Base-by-base conservation (phyloP, 352 stramenopile species). In the Phytopythium ostracodes region DNA sequence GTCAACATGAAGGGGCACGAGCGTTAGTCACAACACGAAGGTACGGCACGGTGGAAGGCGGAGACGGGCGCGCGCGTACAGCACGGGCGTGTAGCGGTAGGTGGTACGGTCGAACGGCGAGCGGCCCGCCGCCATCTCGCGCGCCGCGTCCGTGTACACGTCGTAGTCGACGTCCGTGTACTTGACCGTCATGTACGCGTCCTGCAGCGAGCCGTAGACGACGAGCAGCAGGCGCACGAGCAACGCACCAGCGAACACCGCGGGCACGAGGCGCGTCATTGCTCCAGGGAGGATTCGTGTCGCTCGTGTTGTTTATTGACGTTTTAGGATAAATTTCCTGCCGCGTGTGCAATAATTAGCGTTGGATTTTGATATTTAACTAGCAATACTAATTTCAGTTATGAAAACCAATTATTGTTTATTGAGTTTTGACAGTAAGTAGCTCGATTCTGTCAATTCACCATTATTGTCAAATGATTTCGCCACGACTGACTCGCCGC, bases 151-250 rank as follows among this genome's bases (percentile, higher is more conserved):
- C 27, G 89, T 97, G 79, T 99, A 99, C 24, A 99, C 97, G 50
- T 98, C 83, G 76, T 99, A 99, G 79, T 99, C 98, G 42, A 99
- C 92, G 64, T 99, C 98, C 18, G 98, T 99, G 73, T 99, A 99
- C 63, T 97, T 97, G 59, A 96, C 86, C 31, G 66, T 53, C 72
- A 96, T 81, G 52, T 82, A 79, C 1, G 65, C 65, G 61, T 96
- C 88, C 66, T 96, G 88, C 50, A 91, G 67, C 17, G 81, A 70
- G 33, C 86, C 86, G 62, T 91, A 95, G n/a, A 77, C 53, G 33
- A 95, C 67, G 29, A 94, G 69, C 61, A 63, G 73, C 24, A 94
- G 59, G 4, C 87, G 87, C 62, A 91, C 27, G 59, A 69, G 56
- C 51, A 91, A 70, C 61, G 84, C 84, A 24, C 57, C 71, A 27